Evolutionary conservation across 2,329 filamentous ascomycete species (phyloP), one percentile per base, ranked within the genome.

Genomic region (Sordariomycetes sp.): DNA sequence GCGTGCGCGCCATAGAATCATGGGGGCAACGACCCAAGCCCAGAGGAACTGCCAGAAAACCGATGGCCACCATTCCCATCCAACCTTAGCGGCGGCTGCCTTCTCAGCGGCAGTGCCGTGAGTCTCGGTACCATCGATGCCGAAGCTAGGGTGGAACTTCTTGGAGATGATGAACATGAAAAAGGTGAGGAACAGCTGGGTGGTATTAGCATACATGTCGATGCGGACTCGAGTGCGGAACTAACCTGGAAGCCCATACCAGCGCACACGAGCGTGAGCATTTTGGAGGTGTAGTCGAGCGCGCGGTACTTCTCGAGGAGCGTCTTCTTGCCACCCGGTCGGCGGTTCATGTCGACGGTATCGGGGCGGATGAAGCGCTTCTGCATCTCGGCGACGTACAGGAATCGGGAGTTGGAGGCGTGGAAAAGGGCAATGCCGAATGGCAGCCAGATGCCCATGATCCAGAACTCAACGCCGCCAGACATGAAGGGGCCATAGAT

Each of bases 1-100:
- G 20, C 75, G 65, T 26, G 76, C 71, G 42, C 68, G 65, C 64
- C 70, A 80, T 3, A 82, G 59, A 33, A 79, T 57, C 39, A 66
- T 58, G 3, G 76, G 74, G 3, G 75, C 74, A 36, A 72, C 67
- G 11, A 74, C 46, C 66, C 71, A 78, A 5, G 72, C 63, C 74
- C 73, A 80, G 38, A 72, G 50, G 29, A 75, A 61, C 42, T 78
- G 75, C 74, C 74, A 80, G 17, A 75, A 54, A 24, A 77, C 67
- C 0, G 73, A 77, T 1, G 75, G 74, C 59, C 75, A 71, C 79
- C 80, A 85, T 59, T 85, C 80, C 66, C 71, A 79, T 8, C 80
- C 79, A 52, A 42, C 66, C 65, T 24, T 57, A 20, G 33, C 37
- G n/a, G 33, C 53, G 16, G 61, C 56, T 35, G 63, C 61, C 30